Evolutionary conservation across 2,329 filamentous ascomycete genomes (phyloP), one percentile per base, ranked within the genome.

Genomic region (Pseudogymnoascus sp.): DNA sequence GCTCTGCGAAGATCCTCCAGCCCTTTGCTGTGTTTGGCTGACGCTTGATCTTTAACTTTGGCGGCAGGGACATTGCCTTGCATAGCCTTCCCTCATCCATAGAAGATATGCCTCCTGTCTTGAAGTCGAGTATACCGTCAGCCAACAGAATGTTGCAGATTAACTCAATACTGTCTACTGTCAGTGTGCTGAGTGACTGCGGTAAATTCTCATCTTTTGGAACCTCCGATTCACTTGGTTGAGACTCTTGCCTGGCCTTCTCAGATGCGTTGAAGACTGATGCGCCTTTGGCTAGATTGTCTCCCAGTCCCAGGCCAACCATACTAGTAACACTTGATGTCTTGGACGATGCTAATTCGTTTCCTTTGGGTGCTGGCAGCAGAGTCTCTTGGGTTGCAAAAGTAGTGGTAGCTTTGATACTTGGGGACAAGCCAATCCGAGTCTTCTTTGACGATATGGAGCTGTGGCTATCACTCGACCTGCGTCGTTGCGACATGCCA

Each of bases 1-100:
- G 86, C 66, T 87, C 82, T 33, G 83, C 79, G 68, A 89, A 89
- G 1, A 78, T 70, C 66, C 80, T 82, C 83, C 85, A 88, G 64
- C 83, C 66, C 8, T 16, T 42, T 28, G 38, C 56, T 10, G 56
- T 37, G 31, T 60, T 40, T 60, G 56, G 56, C 31, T 37, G 56
- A 7, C 56, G 16, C 21, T 25, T 21, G 16, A 40, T 61, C 37
- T 35, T 37, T 31, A 53, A 31, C 25, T 53, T 53, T 28, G 47
- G 47, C n/a, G 47, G 47, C 3, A 16, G 23, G 11, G 47, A 16
- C 14, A 53, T 28, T 53, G 47, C 47, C 8, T 53, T 53, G 1
- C 28, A 16, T 11, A 53, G 25, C 14, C 47, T 53, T 4, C 14
- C 47, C 7, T 53, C 47, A n/a, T 53, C 47, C 47, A 53, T 53